Evolutionary conservation across 179 eudicot genomes (phyloP), one percentile per base, ranked within the genome.

Genomic region (Heliamphora pulchella): DNA sequence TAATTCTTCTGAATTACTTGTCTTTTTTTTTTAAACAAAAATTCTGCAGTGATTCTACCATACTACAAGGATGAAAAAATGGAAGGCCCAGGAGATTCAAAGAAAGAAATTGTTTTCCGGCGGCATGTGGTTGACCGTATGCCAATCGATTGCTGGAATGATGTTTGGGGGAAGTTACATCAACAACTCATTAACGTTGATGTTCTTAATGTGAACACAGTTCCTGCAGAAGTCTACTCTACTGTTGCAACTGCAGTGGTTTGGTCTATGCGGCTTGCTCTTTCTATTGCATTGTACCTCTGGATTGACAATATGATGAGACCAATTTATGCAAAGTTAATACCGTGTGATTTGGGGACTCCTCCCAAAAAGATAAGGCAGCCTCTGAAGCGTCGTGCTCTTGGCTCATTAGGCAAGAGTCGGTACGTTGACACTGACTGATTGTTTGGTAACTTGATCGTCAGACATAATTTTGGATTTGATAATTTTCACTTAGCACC

Each of bases 261-360:
- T 62, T 94, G 98, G 98, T 89, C 97, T 53, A 91, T 94, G 97
- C 91, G 98, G 81, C 92, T 94, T 80, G 94, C 97, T 79, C 92
- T 94, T 82, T 85, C 98, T 74, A 85, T 94, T 62, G 87, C 53
- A 44, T 51, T 94, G 50, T 94, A 91, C 83, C 76, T 93, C 47
- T 91, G 96, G 96, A 92, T 94, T 83, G 97, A 94, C 83, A 89
- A 84, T 82, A 79, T 79, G 63, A 87, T 83, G 89, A 89, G 90
- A 71, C 98, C 98, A 20, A 92, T 93, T 46, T 94, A 94, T 84
- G 87, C 98, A 14, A 94, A 94, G 85, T 82, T 91, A 75, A 93
- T 94, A 81, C 98, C 97, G 76, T 86, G 90, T 86, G 96, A 94
- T 85, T 79, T 92, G 88, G 96, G 93, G 43, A 81, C 85, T 81